phyloP scores from a whole-genome alignment of 176 grass and related monocot species.

The Eremochloa ophiuroides region DNA sequence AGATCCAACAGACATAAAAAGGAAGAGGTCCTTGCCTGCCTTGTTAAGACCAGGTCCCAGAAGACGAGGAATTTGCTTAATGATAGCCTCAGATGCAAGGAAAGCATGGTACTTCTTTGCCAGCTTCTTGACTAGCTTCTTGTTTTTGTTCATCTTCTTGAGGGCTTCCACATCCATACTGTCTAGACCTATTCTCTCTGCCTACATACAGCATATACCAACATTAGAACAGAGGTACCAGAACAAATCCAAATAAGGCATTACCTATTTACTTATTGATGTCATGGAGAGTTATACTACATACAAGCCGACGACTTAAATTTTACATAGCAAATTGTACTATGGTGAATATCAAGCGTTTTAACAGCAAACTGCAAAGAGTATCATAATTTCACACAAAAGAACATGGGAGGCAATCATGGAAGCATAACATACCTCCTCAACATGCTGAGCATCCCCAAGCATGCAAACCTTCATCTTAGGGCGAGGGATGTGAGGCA shows the following conservation, averaged over 20 bases:
- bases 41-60: constrained; percentile 97
- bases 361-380: neutral
- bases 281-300: neutral
- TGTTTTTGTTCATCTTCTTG: constrained; percentile 98
- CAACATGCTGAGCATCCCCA: constrained; percentile 72
- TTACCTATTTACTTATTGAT: neutral
- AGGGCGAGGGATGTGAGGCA: constrained; percentile 66
- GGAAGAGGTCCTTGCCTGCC: constrained; percentile 46
- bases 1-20: neutral
- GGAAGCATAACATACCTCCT: constrained; percentile 40
- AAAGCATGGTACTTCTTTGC: constrained; percentile 95
- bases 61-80: constrained; percentile 92
- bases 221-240: neutral
- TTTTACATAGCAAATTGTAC: too few species aligned
- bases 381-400: neutral
- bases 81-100: constrained; percentile 85
- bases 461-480: constrained; percentile 87
- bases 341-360: too few species aligned
- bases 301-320: neutral
- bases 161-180: constrained; percentile 87
- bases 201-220: constrained; percentile 31
- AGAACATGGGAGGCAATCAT: too few species aligned
- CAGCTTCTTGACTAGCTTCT: constrained; percentile 91
- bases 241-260: neutral
- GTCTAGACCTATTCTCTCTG: constrained; percentile 65